phyloP scores from a whole-genome alignment of 176 grass and related monocot genomes.

The Eragrostis nindensis region DNA sequence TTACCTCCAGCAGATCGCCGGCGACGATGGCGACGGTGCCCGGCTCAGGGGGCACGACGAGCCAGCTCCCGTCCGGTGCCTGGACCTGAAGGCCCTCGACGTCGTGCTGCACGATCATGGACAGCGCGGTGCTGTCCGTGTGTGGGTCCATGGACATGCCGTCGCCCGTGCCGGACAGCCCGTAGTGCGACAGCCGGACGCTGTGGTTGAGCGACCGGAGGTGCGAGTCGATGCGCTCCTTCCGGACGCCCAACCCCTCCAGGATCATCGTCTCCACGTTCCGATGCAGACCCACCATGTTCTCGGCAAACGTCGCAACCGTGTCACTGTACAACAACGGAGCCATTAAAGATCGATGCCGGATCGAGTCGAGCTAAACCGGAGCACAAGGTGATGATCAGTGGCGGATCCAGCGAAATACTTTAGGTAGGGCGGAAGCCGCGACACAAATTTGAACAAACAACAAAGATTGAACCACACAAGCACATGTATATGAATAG shows the following conservation, averaged over 20 bases:
- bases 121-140: background rate
- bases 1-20: no score
- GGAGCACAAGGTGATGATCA: no score
- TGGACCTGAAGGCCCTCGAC: background rate
- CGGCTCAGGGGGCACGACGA: background rate
- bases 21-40: background rate
- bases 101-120: background rate
- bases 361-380: no score
- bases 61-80: background rate
- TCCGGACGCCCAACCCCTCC: background rate
- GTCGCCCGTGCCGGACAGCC: background rate
- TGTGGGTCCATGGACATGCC: background rate
- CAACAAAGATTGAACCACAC: no score
- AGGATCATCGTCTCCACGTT: background rate
- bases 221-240: slow-evolving; percentile 14
- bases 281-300: no score
- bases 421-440: no score
- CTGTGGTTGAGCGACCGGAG: background rate
- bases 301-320: no score
- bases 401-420: no score
- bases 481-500: no score
- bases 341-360: no score
- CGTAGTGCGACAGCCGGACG: slow-evolving; percentile 2
- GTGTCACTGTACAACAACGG: no score
- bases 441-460: no score